Evolutionary conservation across 202 grass and related monocot genomes (phyloP), one percentile per base, ranked within the genome.

Genomic region (Schoenoplectus tabernaemontani): DNA sequence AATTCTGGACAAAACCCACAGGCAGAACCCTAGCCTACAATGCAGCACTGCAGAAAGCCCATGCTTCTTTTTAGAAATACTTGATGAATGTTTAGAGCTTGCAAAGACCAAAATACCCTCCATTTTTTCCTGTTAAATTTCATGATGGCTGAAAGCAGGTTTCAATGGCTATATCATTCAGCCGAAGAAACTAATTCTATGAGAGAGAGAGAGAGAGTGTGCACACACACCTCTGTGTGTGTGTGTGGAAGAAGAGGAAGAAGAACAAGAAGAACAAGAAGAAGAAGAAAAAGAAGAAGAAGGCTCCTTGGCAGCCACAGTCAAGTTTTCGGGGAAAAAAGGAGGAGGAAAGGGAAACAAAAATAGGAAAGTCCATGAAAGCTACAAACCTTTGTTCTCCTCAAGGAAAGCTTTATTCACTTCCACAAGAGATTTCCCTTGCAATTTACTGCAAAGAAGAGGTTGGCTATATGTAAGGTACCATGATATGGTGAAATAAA

Each of bases 341-440:
- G 6, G 28, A 28, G 28, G 28, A 28, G 28, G 28, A n/a, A 84
- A 62, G 26, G 1, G 42, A 38, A 61, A 39, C n/a, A 51, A 61
- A 36, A 71, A 38, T 50, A 78, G 66, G 56, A 80, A 80, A 63
- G 12, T 74, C 57, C 47, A 82, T 78, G 1, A 73, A 75, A 46
- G 46, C 26, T 33, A 22, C 26, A 22, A 88, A 99, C 96, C 92
- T 81, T 85, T 93, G 67, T 99, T 90, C 59, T 84, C 92, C 85
- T 93, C 90, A 28, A 99, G 87, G 84, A 96, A 96, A 68, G 73
- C 81, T 78, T 79, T 73, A 69, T 96, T 99, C 77, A 91, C 92
- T 83, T 96, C 92, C 68, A 99, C 75, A 66, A 99, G 92, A 78
- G 96, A 91, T 67, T 88, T 92, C 68, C 87, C 92, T 84, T 93